Evolutionary conservation across 805 yeast genomes (phyloP).

Genomic region (Yamadazyma sp.): DNA sequence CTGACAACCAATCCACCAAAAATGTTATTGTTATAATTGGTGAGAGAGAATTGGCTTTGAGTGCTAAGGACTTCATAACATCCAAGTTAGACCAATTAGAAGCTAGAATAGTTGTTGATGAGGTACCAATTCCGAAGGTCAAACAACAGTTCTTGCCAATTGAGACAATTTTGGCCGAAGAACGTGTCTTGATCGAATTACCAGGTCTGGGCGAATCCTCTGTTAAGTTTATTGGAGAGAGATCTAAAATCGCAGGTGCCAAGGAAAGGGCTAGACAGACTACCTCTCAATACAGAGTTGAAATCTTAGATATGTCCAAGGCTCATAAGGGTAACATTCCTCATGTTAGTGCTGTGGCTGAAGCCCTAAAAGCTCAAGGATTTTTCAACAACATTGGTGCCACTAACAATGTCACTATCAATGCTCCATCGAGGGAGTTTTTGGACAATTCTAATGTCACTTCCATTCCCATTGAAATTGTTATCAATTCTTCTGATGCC

Average conservation of each 20-base stretch:
- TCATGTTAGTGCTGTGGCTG: slow-evolving; percentile 77
- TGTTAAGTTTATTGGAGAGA: slow-evolving; percentile 66
- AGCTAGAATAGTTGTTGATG: slow-evolving; percentile 48
- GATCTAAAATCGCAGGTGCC: slow-evolving; percentile 57
- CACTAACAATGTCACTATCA: slow-evolving; percentile 36
- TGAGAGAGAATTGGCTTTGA: slow-evolving; percentile 62
- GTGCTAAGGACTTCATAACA: slow-evolving; percentile 53
- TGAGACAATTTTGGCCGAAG: slow-evolving; percentile 49
- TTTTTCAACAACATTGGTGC: slow-evolving; percentile 43
- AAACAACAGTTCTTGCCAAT: slow-evolving; percentile 70
- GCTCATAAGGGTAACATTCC: slow-evolving; percentile 80
- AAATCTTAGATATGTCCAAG: slow-evolving; percentile 75
- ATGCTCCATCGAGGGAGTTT: slow-evolving; percentile 36
- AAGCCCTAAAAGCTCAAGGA: slow-evolving; percentile 58
- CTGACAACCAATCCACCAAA: slow-evolving; percentile 37
- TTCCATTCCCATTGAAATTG: slow-evolving; percentile 61
- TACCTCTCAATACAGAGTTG: slow-evolving; percentile 60
- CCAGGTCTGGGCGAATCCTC: slow-evolving; percentile 53
- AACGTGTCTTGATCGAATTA: slow-evolving; percentile 56
- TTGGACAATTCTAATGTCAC: slow-evolving; percentile 41
- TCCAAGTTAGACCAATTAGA: slow-evolving; percentile 45
- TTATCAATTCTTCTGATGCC: slow-evolving; percentile 46
- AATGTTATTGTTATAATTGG: slow-evolving; percentile 59
- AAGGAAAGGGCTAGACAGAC: slow-evolving; percentile 57
- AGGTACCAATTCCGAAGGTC: slow-evolving; percentile 61